These are phyloP conservation scores for Pseudohalonectria lignicola DNA, from an alignment of 2,329 filamentous ascomycete species.

Conservation along the genomic window DNA sequence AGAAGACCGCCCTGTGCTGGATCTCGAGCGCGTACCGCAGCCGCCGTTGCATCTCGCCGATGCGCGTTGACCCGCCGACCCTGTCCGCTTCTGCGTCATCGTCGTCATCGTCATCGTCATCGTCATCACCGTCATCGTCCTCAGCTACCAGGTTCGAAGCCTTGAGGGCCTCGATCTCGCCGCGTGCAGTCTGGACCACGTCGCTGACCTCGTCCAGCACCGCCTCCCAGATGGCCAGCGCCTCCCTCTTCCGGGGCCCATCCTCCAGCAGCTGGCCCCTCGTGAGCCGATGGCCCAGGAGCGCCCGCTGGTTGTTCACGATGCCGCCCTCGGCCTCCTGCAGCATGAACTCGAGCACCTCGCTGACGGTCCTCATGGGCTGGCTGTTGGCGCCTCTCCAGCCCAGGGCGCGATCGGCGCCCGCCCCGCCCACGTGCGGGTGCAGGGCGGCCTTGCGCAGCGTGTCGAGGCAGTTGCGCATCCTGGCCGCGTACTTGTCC, in stretches of 20 bases:
- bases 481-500: constrained; percentile 38
- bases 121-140: constrained; percentile 14
- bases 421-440: constrained; percentile 72
- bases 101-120: constrained; percentile 21
- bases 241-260: constrained; percentile 53
- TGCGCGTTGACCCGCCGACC: constrained; percentile 18
- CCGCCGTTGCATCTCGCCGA: constrained; percentile 50
- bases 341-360: constrained; percentile 87
- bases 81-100: no score
- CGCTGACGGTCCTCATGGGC: constrained; percentile 71
- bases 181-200: constrained; percentile 53
- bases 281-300: constrained; percentile 52
- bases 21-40: constrained; percentile 67
- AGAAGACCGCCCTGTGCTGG: constrained; percentile 74
- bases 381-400: constrained; percentile 51
- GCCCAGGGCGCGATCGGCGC: constrained; percentile 48
- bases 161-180: constrained; percentile 38
- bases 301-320: constrained; percentile 55
- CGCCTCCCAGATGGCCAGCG: constrained; percentile 58
- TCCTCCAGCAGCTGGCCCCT: constrained; percentile 74
- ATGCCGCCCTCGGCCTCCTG: constrained; percentile 65
- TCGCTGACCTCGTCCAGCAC: constrained; percentile 36
- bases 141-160: constrained; percentile 3
- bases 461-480: constrained; percentile 69
- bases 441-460: constrained; percentile 41